These are phyloP conservation scores for Bimuria novae-zelandiae DNA, from an alignment of 2,329 filamentous ascomycete genomes.

Conservation along the genomic window DNA sequence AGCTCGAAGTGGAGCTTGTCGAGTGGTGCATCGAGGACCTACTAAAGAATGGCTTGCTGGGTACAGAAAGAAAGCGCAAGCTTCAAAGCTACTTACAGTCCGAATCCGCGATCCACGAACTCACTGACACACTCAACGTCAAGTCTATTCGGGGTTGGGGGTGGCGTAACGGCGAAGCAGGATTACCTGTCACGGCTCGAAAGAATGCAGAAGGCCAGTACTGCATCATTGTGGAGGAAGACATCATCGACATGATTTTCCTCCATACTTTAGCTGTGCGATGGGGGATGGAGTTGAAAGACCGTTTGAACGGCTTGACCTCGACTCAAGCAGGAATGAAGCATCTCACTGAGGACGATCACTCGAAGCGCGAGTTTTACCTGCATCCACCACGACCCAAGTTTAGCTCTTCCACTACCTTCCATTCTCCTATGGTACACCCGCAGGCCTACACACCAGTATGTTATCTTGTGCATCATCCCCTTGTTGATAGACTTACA, in stretches of 20 bases:
- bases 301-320: slow-evolving; percentile 11
- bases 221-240: slow-evolving; percentile 31
- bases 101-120: slow-evolving; percentile 25
- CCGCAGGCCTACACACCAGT: too few relatives aligned
- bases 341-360: slow-evolving; percentile 9
- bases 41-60: slow-evolving; percentile 54
- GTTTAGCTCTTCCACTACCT: slow-evolving; percentile 12
- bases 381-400: slow-evolving; percentile 13
- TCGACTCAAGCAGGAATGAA: not conserved
- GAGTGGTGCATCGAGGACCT: slow-evolving; percentile 55
- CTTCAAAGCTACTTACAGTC: slow-evolving; percentile 35
- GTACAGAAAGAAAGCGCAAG: slow-evolving; percentile 51
- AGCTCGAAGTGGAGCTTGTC: slow-evolving; percentile 51
- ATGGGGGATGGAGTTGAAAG: slow-evolving; percentile 29
- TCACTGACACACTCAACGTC: slow-evolving; percentile 29
- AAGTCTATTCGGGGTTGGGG: slow-evolving; percentile 32
- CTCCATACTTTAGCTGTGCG: slow-evolving; percentile 27
- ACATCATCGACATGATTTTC: slow-evolving; percentile 34
- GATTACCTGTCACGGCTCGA: slow-evolving; percentile 27
- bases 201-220: slow-evolving; percentile 28
- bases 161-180: slow-evolving; percentile 25
- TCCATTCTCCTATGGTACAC: slow-evolving; percentile 15
- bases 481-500: not conserved
- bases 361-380: slow-evolving; percentile 26
- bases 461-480: not conserved